Conservation (phyloP, 805 yeast species). For the Barnettozyma vustinii region DNA sequence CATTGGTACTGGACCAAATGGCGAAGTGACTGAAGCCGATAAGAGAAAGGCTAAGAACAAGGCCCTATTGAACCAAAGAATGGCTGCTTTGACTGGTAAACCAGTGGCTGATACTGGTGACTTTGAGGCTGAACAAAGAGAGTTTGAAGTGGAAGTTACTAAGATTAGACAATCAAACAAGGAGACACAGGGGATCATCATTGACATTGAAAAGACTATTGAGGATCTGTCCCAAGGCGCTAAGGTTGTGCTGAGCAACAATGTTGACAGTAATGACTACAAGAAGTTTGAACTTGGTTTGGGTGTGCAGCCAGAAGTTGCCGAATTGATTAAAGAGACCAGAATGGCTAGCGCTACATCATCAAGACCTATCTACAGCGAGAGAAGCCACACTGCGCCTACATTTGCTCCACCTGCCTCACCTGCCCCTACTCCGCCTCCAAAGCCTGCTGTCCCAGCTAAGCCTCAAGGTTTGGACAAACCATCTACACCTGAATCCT, state of each 20-base stretch:
- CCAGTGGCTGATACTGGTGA: conserved; percentile 39
- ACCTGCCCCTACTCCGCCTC: conserved; percentile 12
- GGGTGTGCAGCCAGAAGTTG: conserved; percentile 68
- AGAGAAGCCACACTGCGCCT: conserved; percentile 2
- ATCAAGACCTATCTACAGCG: neutral
- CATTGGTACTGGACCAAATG: conserved; percentile 82
- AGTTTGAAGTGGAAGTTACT: conserved; percentile 45
- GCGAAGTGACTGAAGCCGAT: conserved; percentile 80
- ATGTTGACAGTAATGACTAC: conserved; percentile 42
- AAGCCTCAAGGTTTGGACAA: conserved; percentile 7
- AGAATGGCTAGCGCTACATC: conserved; percentile 22
- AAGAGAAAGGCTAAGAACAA: conserved; percentile 74
- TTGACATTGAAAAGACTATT: conserved; percentile 70
- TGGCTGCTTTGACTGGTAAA: conserved; percentile 91
- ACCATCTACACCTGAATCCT: conserved; percentile 22
- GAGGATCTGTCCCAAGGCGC: conserved; percentile 47
- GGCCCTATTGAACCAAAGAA: conserved; percentile 73
- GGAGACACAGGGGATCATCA: conserved; percentile 52
- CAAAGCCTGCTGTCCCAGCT: conserved; percentile 12
- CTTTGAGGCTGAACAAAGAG: conserved; percentile 30
- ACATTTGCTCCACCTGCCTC: conserved; percentile 5
- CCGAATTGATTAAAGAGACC: conserved; percentile 54
- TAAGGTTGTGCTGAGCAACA: conserved; percentile 26
- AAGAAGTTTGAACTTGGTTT: conserved; percentile 79
- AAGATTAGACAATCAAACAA: conserved; percentile 48